A percentile compares a stretch with the other conserved stretches of the same genome.
Conservation (phyloP, 345 rosid species). For the Erodium maritimum region DNA sequence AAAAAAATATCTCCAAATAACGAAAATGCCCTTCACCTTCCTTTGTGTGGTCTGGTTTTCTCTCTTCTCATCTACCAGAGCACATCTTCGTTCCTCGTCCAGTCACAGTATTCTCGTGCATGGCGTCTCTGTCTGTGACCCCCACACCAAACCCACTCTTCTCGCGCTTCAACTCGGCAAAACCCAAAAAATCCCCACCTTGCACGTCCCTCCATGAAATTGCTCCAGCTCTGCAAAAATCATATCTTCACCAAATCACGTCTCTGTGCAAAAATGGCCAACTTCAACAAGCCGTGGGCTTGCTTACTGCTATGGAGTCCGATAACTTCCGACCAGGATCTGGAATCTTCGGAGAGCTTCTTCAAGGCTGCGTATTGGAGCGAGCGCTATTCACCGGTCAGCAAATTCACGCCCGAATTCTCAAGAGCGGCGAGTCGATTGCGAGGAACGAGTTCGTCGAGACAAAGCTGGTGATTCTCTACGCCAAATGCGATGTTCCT, state of each 20-base stretch:
- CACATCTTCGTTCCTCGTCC: too few relatives aligned
- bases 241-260: conserved; percentile 36
- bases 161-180: too few relatives aligned
- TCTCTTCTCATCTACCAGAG: too few relatives aligned
- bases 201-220: too few relatives aligned
- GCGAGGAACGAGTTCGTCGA: conserved; percentile 48
- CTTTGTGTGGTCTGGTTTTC: too few relatives aligned
- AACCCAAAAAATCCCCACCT: too few relatives aligned
- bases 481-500: conserved; percentile 45
- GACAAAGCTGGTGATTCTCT: conserved; percentile 56
- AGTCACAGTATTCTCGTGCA: too few relatives aligned
- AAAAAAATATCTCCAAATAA: too few relatives aligned
- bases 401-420: conserved; percentile 66
- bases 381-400: conserved; percentile 42
- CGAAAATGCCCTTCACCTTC: too few relatives aligned
- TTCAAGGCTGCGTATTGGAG: conserved; percentile 60
- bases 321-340: conserved; percentile 31
- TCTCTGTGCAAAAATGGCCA: conserved; percentile 48
- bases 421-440: conserved; percentile 46
- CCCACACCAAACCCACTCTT: too few relatives aligned
- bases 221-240: too few relatives aligned
- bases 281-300: conserved; percentile 39
- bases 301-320: conserved; percentile 44
- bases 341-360: conserved; percentile 52
- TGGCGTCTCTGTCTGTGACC: too few relatives aligned